A percentile compares a stretch with the other conserved stretches of the same genome.
These are phyloP conservation scores for Quercus lobata DNA, from an alignment of 331 rosid genomes.

Conservation along the genomic window DNA sequence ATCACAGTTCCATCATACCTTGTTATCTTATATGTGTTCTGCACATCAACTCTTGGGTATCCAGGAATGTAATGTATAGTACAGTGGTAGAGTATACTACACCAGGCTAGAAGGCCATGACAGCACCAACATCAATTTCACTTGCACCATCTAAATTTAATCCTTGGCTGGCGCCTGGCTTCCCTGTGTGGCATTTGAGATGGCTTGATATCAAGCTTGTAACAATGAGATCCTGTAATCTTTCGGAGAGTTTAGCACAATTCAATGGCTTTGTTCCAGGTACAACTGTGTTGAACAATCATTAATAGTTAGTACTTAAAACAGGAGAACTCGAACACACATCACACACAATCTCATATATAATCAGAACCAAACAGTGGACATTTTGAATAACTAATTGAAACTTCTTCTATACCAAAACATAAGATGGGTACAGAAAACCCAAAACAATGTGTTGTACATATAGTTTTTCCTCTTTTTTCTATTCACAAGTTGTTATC, in stretches of 20 bases:
- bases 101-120: no score
- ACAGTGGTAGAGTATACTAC: slow-evolving; percentile 37
- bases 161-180: slow-evolving; percentile 54
- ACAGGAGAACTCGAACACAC: not conserved
- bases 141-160: slow-evolving; percentile 52
- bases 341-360: not conserved
- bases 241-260: slow-evolving; percentile 51
- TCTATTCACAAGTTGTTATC: not conserved
- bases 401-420: not conserved
- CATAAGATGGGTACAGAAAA: not conserved
- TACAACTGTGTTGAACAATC: slow-evolving; percentile 52
- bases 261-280: slow-evolving; percentile 50
- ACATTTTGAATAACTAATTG: not conserved
- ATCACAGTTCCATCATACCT: slow-evolving; percentile 80
- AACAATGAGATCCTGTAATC: slow-evolving; percentile 57
- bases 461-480: not conserved
- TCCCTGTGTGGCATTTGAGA: slow-evolving; percentile 72
- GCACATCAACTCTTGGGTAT: slow-evolving; percentile 69
- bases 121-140: slow-evolving; percentile 59
- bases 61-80: slow-evolving; percentile 76
- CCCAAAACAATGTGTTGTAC: not conserved
- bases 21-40: slow-evolving; percentile 75
- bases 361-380: not conserved
- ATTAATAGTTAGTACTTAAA: slow-evolving; percentile 33
- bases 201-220: slow-evolving; percentile 58